Conservation (phyloP, 2,329 filamentous ascomycete genomes). For the Fusarium vanettenii region DNA sequence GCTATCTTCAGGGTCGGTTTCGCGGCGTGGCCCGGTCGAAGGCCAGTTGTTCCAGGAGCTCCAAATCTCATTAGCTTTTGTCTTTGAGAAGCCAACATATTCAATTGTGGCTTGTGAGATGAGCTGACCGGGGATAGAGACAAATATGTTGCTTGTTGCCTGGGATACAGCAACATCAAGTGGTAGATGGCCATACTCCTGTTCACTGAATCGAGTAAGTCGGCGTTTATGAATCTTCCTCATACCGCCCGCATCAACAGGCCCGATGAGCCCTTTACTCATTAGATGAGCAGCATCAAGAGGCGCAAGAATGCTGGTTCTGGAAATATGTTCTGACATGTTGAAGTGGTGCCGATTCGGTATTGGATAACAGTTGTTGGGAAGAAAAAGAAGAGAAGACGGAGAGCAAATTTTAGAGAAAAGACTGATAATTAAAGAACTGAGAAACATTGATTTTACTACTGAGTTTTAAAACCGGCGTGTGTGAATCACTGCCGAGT, state of each 20-base stretch:
- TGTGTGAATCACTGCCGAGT: neutral
- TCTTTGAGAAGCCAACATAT: slow-evolving; percentile 21
- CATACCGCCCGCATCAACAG: neutral
- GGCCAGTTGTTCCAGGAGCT: slow-evolving; percentile 26
- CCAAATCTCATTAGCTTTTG: slow-evolving; percentile 26
- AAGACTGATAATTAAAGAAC: neutral
- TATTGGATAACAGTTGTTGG: neutral
- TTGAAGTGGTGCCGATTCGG: neutral
- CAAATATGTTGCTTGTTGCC: slow-evolving; percentile 5
- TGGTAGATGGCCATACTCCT: slow-evolving; percentile 16
- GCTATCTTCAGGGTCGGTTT: slow-evolving; percentile 11
- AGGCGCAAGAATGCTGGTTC: neutral
- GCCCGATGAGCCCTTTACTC: neutral
- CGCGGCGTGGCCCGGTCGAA: slow-evolving; percentile 1
- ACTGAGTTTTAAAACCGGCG: neutral
- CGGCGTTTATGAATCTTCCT: slow-evolving; percentile 28
- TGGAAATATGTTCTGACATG: neutral
- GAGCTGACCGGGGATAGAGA: slow-evolving; percentile 19
- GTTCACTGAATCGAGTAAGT: slow-evolving; percentile 21
- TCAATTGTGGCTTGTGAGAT: slow-evolving; percentile 25
- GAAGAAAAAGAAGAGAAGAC: neutral
- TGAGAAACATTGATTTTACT: neutral
- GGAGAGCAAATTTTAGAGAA: neutral
- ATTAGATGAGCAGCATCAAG: neutral
- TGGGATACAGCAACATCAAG: neutral